phyloP scores from a whole-genome alignment of 495 filamentous ascomycete species.

The Paragyromitra xinjiangensis region DNA sequence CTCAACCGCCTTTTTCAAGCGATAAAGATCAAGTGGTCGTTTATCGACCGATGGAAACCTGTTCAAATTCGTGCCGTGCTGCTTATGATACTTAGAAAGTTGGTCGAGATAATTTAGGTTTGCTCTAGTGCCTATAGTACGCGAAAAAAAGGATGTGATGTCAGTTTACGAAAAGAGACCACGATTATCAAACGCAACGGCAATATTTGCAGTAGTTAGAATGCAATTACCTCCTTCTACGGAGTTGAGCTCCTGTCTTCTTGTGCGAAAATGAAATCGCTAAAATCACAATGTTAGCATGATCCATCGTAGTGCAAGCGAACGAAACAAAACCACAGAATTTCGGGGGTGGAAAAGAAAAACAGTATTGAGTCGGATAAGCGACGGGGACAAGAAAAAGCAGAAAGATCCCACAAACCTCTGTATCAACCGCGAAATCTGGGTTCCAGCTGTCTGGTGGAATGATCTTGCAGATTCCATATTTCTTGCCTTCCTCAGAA shows the following conservation, averaged over 20 bases:
- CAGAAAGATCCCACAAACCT: slow-evolving; percentile 68
- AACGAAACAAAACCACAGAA: slow-evolving; percentile 25
- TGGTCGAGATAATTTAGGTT: slow-evolving; percentile 97
- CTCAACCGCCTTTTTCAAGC: slow-evolving; percentile 96
- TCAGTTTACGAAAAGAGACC: slow-evolving; percentile 31
- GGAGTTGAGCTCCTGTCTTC: slow-evolving; percentile 96
- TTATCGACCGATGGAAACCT: slow-evolving; percentile 97
- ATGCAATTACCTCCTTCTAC: slow-evolving; percentile 90
- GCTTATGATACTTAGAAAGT: slow-evolving; percentile 94
- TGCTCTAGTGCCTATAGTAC: slow-evolving; percentile 78
- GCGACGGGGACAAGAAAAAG: slow-evolving; percentile 30
- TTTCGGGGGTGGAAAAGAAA: slow-evolving; percentile 20
- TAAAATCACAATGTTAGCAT: slow-evolving; percentile 61
- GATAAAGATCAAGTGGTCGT: slow-evolving; percentile 93
- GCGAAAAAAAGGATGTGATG: slow-evolving; percentile 23
- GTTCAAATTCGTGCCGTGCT: slow-evolving; percentile 91
- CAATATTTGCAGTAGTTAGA: slow-evolving; percentile 59
- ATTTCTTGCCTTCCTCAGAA: slow-evolving; percentile 79
- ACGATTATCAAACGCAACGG: slow-evolving; percentile 28
- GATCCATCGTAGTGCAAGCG: slow-evolving; percentile 32
- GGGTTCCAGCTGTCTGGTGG: slow-evolving; percentile 95
- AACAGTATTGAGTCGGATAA: slow-evolving; percentile 42
- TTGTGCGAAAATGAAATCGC: slow-evolving; percentile 96
- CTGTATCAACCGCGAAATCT: slow-evolving; percentile 93
- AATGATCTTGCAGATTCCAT: slow-evolving; percentile 93